phyloP scores from a whole-genome alignment of 768 basidiomycete species.

The Tephrocybe sp. region DNA sequence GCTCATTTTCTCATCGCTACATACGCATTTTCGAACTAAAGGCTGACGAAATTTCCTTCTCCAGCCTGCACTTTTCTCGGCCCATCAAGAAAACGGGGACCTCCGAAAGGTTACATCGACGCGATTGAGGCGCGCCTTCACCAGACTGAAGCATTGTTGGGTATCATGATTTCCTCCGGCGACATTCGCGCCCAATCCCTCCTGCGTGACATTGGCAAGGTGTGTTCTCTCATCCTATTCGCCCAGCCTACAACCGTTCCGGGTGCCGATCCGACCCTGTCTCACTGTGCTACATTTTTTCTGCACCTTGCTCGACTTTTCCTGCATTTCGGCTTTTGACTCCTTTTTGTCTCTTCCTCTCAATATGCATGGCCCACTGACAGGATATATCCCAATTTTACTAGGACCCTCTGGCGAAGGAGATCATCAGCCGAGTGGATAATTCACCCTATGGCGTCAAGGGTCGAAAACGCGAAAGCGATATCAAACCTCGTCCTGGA shows the following conservation, averaged over 20 bases:
- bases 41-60: conserved; percentile 1
- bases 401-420: conserved; percentile 75
- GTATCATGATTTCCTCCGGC: conserved; percentile 66
- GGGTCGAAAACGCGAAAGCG: conserved; percentile 55
- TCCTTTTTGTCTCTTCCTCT: background rate
- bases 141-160: conserved; percentile 87
- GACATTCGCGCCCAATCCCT: conserved; percentile 43
- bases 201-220: conserved; percentile 52
- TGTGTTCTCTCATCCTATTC: conserved; percentile 21
- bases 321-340: too few relatives aligned
- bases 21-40: background rate
- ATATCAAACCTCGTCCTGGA: conserved; percentile 19
- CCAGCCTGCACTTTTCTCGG: conserved; percentile 78
- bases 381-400: conserved; percentile 13
- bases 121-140: conserved; percentile 90
- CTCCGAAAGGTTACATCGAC: conserved; percentile 94
- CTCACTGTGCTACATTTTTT: background rate
- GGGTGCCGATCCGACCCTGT: conserved; percentile 11
- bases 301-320: background rate
- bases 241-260: background rate
- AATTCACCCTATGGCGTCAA: conserved; percentile 75
- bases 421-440: conserved; percentile 83
- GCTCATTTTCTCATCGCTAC: background rate
- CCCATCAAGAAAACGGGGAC: conserved; percentile 80
- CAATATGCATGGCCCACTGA: conserved; percentile 1